Evolutionary conservation across 2,329 filamentous ascomycete species (phyloP).

Genomic region (Fonsecaea pugnacius): DNA sequence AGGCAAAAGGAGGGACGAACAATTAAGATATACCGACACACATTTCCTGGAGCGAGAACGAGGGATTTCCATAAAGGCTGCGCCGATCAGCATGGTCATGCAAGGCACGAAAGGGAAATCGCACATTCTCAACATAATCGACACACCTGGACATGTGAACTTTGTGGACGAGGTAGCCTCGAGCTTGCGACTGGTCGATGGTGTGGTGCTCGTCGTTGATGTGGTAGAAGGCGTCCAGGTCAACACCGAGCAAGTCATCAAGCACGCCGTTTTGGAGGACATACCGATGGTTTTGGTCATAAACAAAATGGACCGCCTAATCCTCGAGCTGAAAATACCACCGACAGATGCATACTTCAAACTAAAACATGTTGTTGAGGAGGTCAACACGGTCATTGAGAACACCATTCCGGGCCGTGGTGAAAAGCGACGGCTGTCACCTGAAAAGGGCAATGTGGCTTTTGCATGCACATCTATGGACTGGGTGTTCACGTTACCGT

Average conservation of each 20-base stretch:
- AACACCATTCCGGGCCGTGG: constrained; percentile 81
- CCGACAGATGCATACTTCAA: constrained; percentile 98
- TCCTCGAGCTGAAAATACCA: constrained; percentile 90
- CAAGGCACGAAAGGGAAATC: constrained; percentile 90
- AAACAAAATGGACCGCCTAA: constrained; percentile 97
- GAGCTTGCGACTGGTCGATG: constrained; percentile 83
- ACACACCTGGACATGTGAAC: constrained; percentile 97
- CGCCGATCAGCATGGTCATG: constrained; percentile 91
- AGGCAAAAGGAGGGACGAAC: constrained; percentile 82
- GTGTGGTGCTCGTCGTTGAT: constrained; percentile 90
- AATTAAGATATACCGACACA: constrained; percentile 91
- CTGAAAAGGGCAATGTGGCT: constrained; percentile 97
- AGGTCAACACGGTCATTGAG: constrained; percentile 95
- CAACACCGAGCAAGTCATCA: constrained; percentile 96
- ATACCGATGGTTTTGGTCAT: constrained; percentile 86
- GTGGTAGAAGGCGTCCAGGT: constrained; percentile 99
- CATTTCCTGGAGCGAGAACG: constrained; percentile 87
- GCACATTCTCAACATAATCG: constrained; percentile 90
- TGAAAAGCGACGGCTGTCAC: constrained; percentile 79
- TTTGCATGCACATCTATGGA: constrained; percentile 93
- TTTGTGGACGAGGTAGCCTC: constrained; percentile 97
- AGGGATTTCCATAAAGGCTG: constrained; percentile 87
- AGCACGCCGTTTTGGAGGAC: constrained; percentile 87
- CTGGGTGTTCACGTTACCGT: constrained; percentile 94
- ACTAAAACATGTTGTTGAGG: constrained; percentile 96